Conservation (phyloP, 1,284 basidiomycete species). For the Cryptococcus sp. region DNA sequence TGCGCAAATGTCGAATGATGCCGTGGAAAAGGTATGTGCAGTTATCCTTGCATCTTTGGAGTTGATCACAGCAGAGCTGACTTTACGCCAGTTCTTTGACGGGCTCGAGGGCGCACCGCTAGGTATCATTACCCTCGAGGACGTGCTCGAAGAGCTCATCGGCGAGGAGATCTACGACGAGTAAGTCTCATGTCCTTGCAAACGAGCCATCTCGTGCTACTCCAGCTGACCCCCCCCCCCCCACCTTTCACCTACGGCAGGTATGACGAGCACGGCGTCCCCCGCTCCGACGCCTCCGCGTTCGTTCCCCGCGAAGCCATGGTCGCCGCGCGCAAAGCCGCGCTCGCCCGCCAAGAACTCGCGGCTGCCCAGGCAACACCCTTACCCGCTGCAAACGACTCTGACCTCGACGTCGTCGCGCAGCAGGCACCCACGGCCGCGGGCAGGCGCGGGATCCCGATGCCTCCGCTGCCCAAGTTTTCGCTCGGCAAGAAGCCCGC, state of each 20-base stretch:
- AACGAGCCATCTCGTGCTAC: no score
- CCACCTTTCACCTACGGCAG: constrained; percentile 3
- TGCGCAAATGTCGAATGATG: constrained; percentile 67
- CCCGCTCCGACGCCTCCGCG: constrained; percentile 26
- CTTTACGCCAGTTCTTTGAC: constrained; percentile 61
- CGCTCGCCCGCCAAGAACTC: constrained; percentile 27
- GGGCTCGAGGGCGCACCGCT: constrained; percentile 69
- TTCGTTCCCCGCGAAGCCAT: constrained; percentile 39
- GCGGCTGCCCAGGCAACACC: constrained; percentile 23
- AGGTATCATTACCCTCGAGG: constrained; percentile 89
- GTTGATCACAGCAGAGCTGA: not conserved
- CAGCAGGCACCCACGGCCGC: not conserved
- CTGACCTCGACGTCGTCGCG: constrained; percentile 18
- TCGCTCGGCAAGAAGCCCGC: constrained; percentile 21
- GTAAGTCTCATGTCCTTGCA: constrained; percentile 48
- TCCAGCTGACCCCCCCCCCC: not conserved
- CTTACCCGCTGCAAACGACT: constrained; percentile 20
- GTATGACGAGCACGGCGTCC: constrained; percentile 31
- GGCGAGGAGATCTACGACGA: constrained; percentile 89
- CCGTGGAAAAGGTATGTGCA: constrained; percentile 62
- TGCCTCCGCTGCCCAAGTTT: constrained; percentile 31
- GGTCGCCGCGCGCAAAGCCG: constrained; percentile 31
- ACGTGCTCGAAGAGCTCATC: constrained; percentile 85
- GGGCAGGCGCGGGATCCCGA: constrained; percentile 17
- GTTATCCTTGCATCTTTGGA: not conserved